Base-by-base conservation (phyloP, 2,329 filamentous ascomycete species). In the Didymella glomerata region DNA sequence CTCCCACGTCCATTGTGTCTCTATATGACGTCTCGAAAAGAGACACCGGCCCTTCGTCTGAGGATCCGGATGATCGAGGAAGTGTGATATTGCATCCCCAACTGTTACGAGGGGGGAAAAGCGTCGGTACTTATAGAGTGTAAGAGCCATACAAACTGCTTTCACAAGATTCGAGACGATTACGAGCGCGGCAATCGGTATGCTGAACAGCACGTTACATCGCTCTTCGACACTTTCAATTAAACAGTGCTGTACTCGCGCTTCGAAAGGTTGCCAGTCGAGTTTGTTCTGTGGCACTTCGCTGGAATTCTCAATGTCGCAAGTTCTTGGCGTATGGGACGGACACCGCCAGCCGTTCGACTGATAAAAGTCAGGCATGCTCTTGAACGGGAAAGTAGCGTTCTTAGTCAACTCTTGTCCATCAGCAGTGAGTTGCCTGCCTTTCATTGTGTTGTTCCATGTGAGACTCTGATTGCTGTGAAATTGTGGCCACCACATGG, bases 181-280 rank as follows among this genome's bases (percentile, higher is more conserved):
- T 6, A 57, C 48, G 11, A 57, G n/a, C 16, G 11, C 16, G 8
- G 53, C 53, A 40, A 56, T 50, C 5, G 10, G 24, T 0, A 50
- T 4, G 22, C 46, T 56, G 40, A 56, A 56, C 1, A 28, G 18
- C 24, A 56, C n/a, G 9, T 25, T 49, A 13, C 53, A 55, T 1
- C 57, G 36, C 32, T 73, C 69, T 2, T 65, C 46, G 0, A 61
- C 60, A 9, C 47, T 27, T 47, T 70, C 53, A 24, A 62, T 60
- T 2, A 74, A 25, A 47, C 72, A 76, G 36, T 71, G 63, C 8
- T 47, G 10, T 11, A 66, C 34, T 2, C 46, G 42, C 6, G 24
- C 49, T 7, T 52, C 60, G 9, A 53, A 66, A 1, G 60, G 61
- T 20, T 16, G 32, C 65, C 61, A 66, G 8, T 63, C n/a, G 11